Base-by-base conservation (phyloP, 2,329 filamentous ascomycete species). In the Exophiala viscosa region DNA sequence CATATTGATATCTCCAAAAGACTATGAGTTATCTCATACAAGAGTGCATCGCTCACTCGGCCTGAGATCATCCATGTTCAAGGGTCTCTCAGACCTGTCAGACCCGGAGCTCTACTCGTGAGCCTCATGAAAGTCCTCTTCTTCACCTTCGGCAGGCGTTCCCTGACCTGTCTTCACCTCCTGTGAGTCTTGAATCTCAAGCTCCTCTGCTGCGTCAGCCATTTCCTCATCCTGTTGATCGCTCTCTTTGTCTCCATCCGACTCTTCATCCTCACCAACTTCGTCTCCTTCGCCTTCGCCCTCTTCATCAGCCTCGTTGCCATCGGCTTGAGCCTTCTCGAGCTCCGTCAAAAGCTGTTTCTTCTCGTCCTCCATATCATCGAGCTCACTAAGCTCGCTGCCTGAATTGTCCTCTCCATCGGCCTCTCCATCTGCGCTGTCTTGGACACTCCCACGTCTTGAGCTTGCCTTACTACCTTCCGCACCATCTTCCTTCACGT, bases 361-460 rank as follows among this genome's bases (percentile, higher is more conserved):
- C 15, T 52, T 10, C 73, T 78, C 75, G 36, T 83, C 78, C 40
- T 82, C 78, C 46, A 84, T 79, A 51, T 81, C 81, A 36, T 54
- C 53, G 10, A 57, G 45, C 14, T 57, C 58, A 35, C 56, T 60
- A 2, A 58, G 45, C 23, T 60, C 58, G 43, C 55, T 60, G 14
- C 47, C 58, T 7, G 54, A 52, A 15, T 55, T 47, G 14, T 57
- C 50, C 32, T 77, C 79, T 3, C 78, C 70, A 20, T 82, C 75
- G 3, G 84, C 78, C 55, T 87, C 85, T 47, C 83, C 83, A 57
- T 87, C 84, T 0, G 81, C 84, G 36, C 79, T 84, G 55, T 86
- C 83, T 54, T 84, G 80, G 6, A 84, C 70, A 54, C 81, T 88
- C 5, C 78, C 80, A 0, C 77, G 75, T 5, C 78, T 76, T 51